phyloP scores from a whole-genome alignment of 2,329 filamentous ascomycete genomes.

The Nannizziopsis arthrosporioides region DNA sequence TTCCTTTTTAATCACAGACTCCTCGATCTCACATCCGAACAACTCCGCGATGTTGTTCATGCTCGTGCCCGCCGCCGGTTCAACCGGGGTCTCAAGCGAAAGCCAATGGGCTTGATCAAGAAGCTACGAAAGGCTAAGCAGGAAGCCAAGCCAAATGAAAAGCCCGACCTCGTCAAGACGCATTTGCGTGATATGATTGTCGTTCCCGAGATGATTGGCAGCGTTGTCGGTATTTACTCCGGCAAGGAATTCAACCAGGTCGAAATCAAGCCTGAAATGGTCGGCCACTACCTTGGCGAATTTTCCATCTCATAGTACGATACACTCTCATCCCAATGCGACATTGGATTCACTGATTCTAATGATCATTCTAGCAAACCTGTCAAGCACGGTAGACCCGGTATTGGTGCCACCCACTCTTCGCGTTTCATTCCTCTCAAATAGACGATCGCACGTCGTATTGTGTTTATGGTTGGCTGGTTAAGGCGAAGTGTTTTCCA shows the following conservation, averaged over 20 bases:
- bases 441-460: constrained; percentile 45
- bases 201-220: constrained; percentile 99
- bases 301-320: constrained; percentile 99
- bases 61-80: constrained; percentile 96
- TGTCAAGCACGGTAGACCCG: constrained; percentile 99
- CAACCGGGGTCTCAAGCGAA: constrained; percentile 99
- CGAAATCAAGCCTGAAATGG: constrained; percentile 99
- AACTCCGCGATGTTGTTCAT: constrained; percentile 98
- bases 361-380: constrained; percentile 58
- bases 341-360: constrained; percentile 22
- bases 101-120: constrained; percentile 99
- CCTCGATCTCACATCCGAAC: constrained; percentile 94
- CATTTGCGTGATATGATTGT: constrained; percentile 99
- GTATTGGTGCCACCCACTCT: constrained; percentile 99
- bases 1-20: constrained; percentile 51
- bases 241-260: constrained; percentile 99
- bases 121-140: constrained; percentile 99
- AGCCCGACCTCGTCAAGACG: constrained; percentile 98
- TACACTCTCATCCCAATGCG: constrained; percentile 3
- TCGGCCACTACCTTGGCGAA: constrained; percentile 97
- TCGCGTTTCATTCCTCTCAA: constrained; percentile 99
- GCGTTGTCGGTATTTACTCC: constrained; percentile 97
- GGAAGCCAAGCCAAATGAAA: constrained; percentile 98
- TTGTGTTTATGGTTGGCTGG: constrained; percentile 12
- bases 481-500: constrained; percentile 9